phyloP scores from a whole-genome alignment of 768 basidiomycete genomes.

The Lentinula guzmanii region DNA sequence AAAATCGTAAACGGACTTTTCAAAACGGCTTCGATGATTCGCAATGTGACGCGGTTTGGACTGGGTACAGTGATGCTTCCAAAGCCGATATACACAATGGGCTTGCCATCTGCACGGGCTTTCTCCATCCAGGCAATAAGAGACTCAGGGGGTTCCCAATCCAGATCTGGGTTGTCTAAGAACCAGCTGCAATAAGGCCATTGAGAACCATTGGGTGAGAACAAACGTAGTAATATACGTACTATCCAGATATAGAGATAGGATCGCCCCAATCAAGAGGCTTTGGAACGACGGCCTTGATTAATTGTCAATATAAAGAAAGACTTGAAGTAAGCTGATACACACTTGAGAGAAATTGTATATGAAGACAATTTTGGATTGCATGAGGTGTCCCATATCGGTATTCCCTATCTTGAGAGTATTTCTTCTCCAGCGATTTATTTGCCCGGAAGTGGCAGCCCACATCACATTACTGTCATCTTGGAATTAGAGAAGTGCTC shows the following conservation, averaged over 20 bases:
- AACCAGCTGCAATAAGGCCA: conserved; percentile 43
- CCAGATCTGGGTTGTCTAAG: conserved; percentile 52
- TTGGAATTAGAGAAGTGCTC: neutral
- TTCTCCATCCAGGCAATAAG: conserved; percentile 50
- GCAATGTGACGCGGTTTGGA: conserved; percentile 46
- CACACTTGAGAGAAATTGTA: conserved; percentile 61
- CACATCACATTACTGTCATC: conserved; percentile 49
- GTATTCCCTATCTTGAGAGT: conserved; percentile 43
- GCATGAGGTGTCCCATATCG: conserved; percentile 53
- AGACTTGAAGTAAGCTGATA: neutral
- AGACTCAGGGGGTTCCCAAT: conserved; percentile 47
- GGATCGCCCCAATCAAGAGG: conserved; percentile 67
- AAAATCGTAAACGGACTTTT: conserved; percentile 35
- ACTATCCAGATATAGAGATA: conserved; percentile 53
- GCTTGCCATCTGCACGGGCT: conserved; percentile 47
- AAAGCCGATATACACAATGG: conserved; percentile 64
- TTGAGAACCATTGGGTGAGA: neutral
- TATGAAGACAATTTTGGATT: conserved; percentile 56
- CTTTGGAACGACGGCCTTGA: conserved; percentile 53
- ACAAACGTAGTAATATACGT: conserved; percentile 14
- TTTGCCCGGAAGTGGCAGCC: conserved; percentile 58
- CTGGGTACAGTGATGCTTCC: conserved; percentile 64
- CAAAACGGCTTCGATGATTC: conserved; percentile 54
- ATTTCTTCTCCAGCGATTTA: conserved; percentile 60
- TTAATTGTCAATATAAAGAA: neutral